Evolutionary conservation across 2,329 filamentous ascomycete genomes (phyloP), one percentile per base, ranked within the genome.

Genomic region (Whalleya microplaca): DNA sequence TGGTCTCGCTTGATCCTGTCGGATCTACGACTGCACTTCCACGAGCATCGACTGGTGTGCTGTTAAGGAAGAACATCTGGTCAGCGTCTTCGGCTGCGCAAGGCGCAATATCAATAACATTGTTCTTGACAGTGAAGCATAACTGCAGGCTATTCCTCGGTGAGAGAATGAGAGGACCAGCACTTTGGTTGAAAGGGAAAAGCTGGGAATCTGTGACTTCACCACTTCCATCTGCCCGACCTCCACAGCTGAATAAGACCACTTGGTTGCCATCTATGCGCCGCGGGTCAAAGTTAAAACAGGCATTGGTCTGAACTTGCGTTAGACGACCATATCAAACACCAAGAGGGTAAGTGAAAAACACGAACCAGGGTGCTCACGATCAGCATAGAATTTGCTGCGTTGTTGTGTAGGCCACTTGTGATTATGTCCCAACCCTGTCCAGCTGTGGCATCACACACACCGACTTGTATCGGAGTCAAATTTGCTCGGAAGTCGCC

Each of bases 221-320:
- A 14, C 82, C 82, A 19, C 76, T 71, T 44, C 83, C 83, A 56
- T 82, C 83, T 19, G 82, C 82, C 41, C 82, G 75, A 16, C 83
- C 83, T 48, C 83, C 83, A 58, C 83, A 86, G 10, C 83, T 83
- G 64, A 85, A 86, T 21, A 86, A 73, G 32, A 80, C 64, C 14
- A 84, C 80, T 61, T 83, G 81, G 64, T 80, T 79, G 10, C 80
- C 81, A 2, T 75, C 72, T 0, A 74, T 69, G 23, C 81, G 75
- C 45, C 82, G 75, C 4, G 78, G 76, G 62, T 86, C 83, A 58
- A 84, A 83, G 72, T 84, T 85, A 64, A 84, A 72, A 65, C 83
- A 86, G 43, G 82, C 83, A 66, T 84, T 78, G 1, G 83, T 85
- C 72, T 76, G 41, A 10, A 19, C 3, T 60, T 0, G 43, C 21